Conservation (phyloP, 2,329 filamentous ascomycete genomes). For the Sclerotinia subarctica region DNA sequence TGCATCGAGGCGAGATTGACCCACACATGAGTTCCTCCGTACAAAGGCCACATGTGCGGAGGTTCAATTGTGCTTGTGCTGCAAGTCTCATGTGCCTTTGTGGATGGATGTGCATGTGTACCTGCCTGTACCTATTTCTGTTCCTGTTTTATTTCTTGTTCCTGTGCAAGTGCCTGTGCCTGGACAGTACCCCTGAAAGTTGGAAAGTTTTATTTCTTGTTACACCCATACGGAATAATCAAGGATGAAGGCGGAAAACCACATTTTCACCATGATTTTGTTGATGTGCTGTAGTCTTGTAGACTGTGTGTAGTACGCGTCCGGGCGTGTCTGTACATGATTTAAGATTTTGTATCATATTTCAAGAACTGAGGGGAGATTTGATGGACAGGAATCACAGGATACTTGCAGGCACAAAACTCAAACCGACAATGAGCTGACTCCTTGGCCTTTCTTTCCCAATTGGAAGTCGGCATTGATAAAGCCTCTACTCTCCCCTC, state of each 20-base stretch:
- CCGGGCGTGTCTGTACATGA: conserved; percentile 5
- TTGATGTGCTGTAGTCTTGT: neutral
- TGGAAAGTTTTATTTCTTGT: neutral
- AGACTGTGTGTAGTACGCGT: neutral
- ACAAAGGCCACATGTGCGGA: conserved; percentile 7
- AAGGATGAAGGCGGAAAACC: conserved; percentile 8
- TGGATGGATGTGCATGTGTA: neutral
- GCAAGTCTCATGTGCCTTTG: neutral
- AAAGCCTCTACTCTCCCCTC: neutral
- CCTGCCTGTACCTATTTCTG: neutral
- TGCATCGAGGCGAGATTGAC: neutral
- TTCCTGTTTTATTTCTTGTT: too few species aligned
- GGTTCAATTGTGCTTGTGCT: neutral
- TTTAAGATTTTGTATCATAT: conserved; percentile 10
- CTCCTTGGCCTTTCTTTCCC: neutral
- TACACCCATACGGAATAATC: neutral
- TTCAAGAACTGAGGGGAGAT: conserved; percentile 6
- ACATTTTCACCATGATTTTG: conserved; percentile 12
- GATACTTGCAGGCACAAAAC: neutral
- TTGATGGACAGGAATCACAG: neutral
- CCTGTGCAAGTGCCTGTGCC: neutral
- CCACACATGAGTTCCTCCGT: neutral
- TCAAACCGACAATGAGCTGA: neutral
- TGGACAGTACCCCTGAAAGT: neutral
- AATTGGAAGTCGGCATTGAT: neutral